Evolutionary conservation across 495 filamentous ascomycete genomes (phyloP).

Genomic region (Opeltia flavorubescens): DNA sequence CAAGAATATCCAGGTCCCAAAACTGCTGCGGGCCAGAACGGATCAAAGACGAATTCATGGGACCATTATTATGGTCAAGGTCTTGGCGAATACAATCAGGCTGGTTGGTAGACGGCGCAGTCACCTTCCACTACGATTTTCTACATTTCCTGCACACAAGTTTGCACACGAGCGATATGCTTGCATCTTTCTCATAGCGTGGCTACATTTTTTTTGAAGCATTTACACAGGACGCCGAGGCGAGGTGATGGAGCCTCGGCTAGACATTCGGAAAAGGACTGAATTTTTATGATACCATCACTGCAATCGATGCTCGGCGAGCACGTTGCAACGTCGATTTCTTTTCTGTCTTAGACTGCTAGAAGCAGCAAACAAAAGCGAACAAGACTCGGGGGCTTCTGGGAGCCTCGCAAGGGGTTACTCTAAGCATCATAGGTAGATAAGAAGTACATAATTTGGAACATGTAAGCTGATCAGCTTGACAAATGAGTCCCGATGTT

Average conservation of each 20-base stretch:
- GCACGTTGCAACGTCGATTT: slow-evolving; percentile 8
- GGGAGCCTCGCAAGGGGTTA: not conserved
- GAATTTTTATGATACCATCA: slow-evolving; percentile 11
- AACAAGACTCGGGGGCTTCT: not conserved
- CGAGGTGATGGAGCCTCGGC: not conserved
- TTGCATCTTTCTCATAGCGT: not conserved
- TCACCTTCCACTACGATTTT: not conserved
- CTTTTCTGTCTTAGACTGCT: not conserved
- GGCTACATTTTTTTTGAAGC: not conserved
- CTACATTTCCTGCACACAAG: not conserved
- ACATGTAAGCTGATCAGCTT: too few species aligned
- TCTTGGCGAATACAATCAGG: slow-evolving; percentile 54
- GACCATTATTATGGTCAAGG: slow-evolving; percentile 53
- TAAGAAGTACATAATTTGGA: not conserved
- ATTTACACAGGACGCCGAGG: not conserved
- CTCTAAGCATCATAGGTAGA: slow-evolving; percentile 1
- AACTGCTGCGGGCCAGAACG: slow-evolving; percentile 26
- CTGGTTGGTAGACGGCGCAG: slow-evolving; percentile 43
- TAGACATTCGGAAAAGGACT: not conserved
- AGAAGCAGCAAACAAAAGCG: not conserved
- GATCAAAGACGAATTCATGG: slow-evolving; percentile 44
- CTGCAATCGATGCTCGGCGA: slow-evolving; percentile 9
- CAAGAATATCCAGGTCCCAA: slow-evolving; percentile 51
- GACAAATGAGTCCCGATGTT: too few species aligned
- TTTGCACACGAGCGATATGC: too few species aligned